Conservation (phyloP, 371 early-diverging fungal species). For the Lichtheimia hyalospora region DNA sequence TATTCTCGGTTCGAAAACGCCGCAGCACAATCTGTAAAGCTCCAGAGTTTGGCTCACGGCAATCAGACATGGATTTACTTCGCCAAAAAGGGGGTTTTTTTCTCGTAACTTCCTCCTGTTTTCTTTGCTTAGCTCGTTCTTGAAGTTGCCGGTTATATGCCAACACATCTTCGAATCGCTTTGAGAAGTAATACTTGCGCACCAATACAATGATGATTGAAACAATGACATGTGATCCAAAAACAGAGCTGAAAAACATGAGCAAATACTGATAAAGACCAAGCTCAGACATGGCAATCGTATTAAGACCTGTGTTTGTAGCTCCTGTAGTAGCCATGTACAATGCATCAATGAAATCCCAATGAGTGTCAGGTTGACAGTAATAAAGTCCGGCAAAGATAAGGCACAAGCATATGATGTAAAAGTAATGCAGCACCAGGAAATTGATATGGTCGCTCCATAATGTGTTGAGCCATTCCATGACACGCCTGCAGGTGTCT, state of each 20-base stretch:
- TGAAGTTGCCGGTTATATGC: constrained; percentile 19
- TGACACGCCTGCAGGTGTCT: too few relatives aligned
- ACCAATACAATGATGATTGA: constrained; percentile 35
- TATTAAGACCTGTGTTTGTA: constrained; percentile 39
- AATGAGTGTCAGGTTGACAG: constrained; percentile 31
- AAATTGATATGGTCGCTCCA: constrained; percentile 34
- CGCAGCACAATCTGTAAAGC: constrained; percentile 2
- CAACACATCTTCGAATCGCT: constrained; percentile 35
- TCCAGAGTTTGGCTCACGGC: constrained; percentile 16
- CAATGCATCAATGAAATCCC: constrained; percentile 32
- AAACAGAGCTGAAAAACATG: constrained; percentile 23
- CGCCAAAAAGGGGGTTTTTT: neutral
- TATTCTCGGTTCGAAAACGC: neutral
- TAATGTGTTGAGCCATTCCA: too few relatives aligned
- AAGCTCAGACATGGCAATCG: constrained; percentile 32
- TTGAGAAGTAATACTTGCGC: constrained; percentile 33
- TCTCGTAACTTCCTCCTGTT: neutral
- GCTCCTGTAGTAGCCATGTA: constrained; percentile 32
- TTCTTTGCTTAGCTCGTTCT: too few relatives aligned
- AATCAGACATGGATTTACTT: neutral
- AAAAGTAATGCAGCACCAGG: constrained; percentile 35
- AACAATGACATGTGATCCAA: constrained; percentile 30
- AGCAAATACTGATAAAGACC: constrained; percentile 29
- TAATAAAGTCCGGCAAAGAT: constrained; percentile 31
- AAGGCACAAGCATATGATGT: constrained; percentile 21